Evolutionary conservation across 148 eudicot genomes (phyloP).

Genomic region (Oxyria digyna): DNA sequence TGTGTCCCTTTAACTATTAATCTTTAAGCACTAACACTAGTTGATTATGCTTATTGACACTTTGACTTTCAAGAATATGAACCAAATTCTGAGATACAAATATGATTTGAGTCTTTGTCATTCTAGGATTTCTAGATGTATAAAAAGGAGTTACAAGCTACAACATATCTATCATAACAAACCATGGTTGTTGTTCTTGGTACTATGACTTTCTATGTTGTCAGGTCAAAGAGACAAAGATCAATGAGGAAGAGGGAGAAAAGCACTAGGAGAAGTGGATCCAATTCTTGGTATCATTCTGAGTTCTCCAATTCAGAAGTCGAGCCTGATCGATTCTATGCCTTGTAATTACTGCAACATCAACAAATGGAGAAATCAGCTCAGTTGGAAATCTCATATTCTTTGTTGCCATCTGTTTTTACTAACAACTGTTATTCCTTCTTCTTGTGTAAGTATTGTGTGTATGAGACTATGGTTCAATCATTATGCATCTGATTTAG

Average conservation of each 20-base stretch:
- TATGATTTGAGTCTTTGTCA: too few species aligned
- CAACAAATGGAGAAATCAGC: neutral
- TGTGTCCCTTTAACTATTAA: too few species aligned
- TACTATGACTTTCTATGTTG: conserved; percentile 75
- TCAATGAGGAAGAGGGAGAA: conserved; percentile 47
- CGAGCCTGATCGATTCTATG: conserved; percentile 48
- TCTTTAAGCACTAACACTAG: too few species aligned
- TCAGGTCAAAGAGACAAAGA: conserved; percentile 44
- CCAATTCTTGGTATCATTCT: conserved; percentile 61
- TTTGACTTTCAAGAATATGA: too few species aligned
- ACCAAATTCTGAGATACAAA: too few species aligned
- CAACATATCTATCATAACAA: too few species aligned
- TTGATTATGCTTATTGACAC: too few species aligned
- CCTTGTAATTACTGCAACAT: conserved; percentile 17
- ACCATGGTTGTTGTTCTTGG: conserved; percentile 83
- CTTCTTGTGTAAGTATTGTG: neutral
- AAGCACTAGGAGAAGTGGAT: conserved; percentile 36
- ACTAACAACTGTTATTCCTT: neutral
- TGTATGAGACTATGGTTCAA: neutral
- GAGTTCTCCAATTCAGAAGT: conserved; percentile 54
- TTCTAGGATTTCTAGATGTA: too few species aligned
- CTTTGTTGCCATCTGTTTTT: neutral
- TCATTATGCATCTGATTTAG: neutral
- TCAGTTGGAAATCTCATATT: neutral
- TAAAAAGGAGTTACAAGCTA: too few species aligned